phyloP scores from a whole-genome alignment of 1,284 basidiomycete genomes.

The Cryptococcus maquisensis region DNA sequence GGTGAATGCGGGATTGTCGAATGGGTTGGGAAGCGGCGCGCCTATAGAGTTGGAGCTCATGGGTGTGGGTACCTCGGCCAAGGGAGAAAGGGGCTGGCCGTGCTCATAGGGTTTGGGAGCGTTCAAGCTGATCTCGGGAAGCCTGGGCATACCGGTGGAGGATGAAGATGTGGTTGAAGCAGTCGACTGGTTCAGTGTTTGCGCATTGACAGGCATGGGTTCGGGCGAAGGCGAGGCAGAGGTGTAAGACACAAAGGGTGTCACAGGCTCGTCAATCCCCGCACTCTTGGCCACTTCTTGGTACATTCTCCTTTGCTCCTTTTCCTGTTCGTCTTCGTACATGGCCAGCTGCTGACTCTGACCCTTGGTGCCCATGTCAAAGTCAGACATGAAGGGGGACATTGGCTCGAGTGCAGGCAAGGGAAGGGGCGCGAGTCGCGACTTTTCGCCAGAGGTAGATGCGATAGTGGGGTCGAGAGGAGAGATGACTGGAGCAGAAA shows the following conservation, averaged over 20 bases:
- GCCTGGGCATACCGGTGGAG: slow-evolving; percentile 18
- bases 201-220: slow-evolving; percentile 1
- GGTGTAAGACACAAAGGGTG: slow-evolving; percentile 20
- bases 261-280: slow-evolving; percentile 35
- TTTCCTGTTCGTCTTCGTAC: slow-evolving; percentile 22
- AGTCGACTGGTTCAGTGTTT: slow-evolving; percentile 5
- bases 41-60: slow-evolving; percentile 2
- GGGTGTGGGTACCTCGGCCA: slow-evolving; percentile 39
- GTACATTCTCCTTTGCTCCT: slow-evolving; percentile 34
- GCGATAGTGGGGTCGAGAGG: slow-evolving; percentile 5
- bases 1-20: slow-evolving; percentile 15
- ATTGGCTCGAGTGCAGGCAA: slow-evolving; percentile 36
- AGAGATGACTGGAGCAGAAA: not conserved
- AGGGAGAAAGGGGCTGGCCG: slow-evolving; percentile 41
- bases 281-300: slow-evolving; percentile 38
- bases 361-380: slow-evolving; percentile 11
- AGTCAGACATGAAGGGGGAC: slow-evolving; percentile 30
- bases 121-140: slow-evolving; percentile 17
- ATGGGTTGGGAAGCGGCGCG: slow-evolving; percentile 20
- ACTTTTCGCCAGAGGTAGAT: not conserved
- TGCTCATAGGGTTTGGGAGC: slow-evolving; percentile 40
- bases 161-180: slow-evolving; percentile 16
- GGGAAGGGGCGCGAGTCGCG: slow-evolving; percentile 8
- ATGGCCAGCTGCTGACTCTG: slow-evolving; percentile 20
- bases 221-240: not conserved